Base-by-base conservation (phyloP, 2,329 filamentous ascomycete species). In the Xylariaceae sp. region DNA sequence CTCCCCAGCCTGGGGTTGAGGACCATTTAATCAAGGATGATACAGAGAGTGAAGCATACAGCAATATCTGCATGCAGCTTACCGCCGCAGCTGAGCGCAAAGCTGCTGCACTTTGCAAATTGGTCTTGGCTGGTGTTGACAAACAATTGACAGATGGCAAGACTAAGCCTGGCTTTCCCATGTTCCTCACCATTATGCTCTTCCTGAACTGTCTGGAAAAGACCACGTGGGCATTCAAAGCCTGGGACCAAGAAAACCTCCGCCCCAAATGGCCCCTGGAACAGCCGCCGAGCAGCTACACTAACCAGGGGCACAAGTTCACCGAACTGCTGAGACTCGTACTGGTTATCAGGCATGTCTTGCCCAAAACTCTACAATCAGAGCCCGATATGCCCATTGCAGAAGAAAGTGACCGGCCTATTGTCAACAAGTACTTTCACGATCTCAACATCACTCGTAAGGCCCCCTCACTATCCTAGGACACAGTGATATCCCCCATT, bases 161-260 rank as follows among this genome's bases (percentile, higher is more conserved):
- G 52, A 70, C 68, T 40, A 75, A 71, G 50, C 68, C 77, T 37
- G 73, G 72, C 21, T 80, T 79, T 51, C 71, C 71, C 48, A 74
- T 79, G 60, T 82, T 78, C 51, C 69, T 82, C 15, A 72, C 77
- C 3, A 71, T 75, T 3, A 59, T 83, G 39, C 73, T 83, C 38
- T 73, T 82, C 45, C 69, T 83, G 33, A 81, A 80, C 52, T 81
- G 76, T 48, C 67, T 82, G 11, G 79, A 83, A 54, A 83, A 82
- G 61, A 78, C 76, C 0, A 82, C 78, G 0, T 83, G 78, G 79
- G 73, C 76, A 1, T 82, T 82, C 62, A 80, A 81, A 46, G 77
- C 75, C 2, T 83, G 78, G 77, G 77, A 81, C 50, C 74, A 81
- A 54, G 70, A 76, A 39, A 72, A 74, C 34, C 68, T 81, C 17